Base-by-base conservation (phyloP, 441 rosid species). In the Pelargonium citronellum region DNA sequence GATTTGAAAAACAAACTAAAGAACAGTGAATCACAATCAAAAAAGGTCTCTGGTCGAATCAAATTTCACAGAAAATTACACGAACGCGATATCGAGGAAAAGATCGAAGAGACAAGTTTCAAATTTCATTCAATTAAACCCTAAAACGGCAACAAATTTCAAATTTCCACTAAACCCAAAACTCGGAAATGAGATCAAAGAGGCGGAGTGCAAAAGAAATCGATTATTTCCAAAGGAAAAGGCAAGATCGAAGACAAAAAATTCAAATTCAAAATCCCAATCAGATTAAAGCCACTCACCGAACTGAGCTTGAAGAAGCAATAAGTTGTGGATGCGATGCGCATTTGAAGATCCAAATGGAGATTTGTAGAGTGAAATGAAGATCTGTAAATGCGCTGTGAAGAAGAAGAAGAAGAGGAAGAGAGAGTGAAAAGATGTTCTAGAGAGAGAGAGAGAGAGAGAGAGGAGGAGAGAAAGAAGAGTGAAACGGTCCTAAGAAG, bases 301-400 rank as follows among this genome's bases (percentile, higher is more conserved):
- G 62, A 57, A 27, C 62, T 57, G 62, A 57, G 62, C 62, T 57
- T 57, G 62, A 57, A 57, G 62, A 57, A 57, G 5, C 62, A 57
- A 57, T 16, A 16, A 0, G 27, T 16, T 16, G 24, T 57, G 24
- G 19, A 57, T 57, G 24, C 27, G 11, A 27, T 7, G 27, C 27
- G 22, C 62, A 57, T 19, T 57, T 17, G 7, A 22, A 57, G 62
- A 57, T 57, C 62, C 24, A 17, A 57, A 57, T 2, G 1, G 62
- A 17, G 6, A 10, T 55, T 11, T 3, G 24, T 1, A 16, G 2
- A 16, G 11, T 2, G 6, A 57, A 17, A 16, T 22, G 62, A 16
- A 57, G 62, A 57, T 57, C 62, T 57, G 62, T 12, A 16, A 17
- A 51, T 51, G n/a, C 19, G 15, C 41, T 13, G 15, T 51, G 58